phyloP scores from a whole-genome alignment of 768 basidiomycete species.

The Macrolepiota fuliginosa region DNA sequence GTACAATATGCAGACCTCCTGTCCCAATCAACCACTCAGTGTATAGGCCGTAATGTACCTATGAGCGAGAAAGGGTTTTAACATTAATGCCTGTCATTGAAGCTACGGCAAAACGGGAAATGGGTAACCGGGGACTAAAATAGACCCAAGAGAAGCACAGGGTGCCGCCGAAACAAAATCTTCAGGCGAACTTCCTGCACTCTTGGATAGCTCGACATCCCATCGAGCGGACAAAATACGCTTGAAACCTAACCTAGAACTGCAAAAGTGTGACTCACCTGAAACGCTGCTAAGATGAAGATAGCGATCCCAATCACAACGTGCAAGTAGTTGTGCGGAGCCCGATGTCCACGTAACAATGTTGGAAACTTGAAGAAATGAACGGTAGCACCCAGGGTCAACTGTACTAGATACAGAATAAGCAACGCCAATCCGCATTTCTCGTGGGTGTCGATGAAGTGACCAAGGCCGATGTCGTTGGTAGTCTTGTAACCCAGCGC shows the following conservation, averaged over 20 bases:
- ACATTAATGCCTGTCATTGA: neutral
- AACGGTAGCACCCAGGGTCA: slow-evolving; percentile 45
- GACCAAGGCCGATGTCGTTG: slow-evolving; percentile 22
- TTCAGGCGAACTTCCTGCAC: neutral
- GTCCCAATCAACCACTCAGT: slow-evolving; percentile 38
- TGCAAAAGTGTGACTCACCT: slow-evolving; percentile 28
- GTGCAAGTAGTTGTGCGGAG: slow-evolving; percentile 56
- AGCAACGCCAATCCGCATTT: slow-evolving; percentile 51
- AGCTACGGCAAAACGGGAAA: neutral
- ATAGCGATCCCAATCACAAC: slow-evolving; percentile 52
- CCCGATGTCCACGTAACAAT: slow-evolving; percentile 35
- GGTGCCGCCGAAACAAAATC: too few relatives aligned
- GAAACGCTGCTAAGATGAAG: slow-evolving; percentile 50
- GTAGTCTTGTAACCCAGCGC: slow-evolving; percentile 39
- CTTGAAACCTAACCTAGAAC: neutral
- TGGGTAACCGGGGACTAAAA: neutral
- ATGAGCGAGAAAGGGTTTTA: slow-evolving; percentile 11
- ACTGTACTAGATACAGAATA: slow-evolving; percentile 50
- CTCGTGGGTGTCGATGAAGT: slow-evolving; percentile 46
- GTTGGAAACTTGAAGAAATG: slow-evolving; percentile 49
- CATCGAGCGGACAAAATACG: neutral
- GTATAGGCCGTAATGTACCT: slow-evolving; percentile 51
- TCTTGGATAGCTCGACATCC: neutral
- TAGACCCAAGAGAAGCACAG: neutral
- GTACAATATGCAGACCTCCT: slow-evolving; percentile 33